These are phyloP conservation scores for Magnolia sinica DNA, from an alignment of 164 flowering plant species.

Conservation along the genomic window DNA sequence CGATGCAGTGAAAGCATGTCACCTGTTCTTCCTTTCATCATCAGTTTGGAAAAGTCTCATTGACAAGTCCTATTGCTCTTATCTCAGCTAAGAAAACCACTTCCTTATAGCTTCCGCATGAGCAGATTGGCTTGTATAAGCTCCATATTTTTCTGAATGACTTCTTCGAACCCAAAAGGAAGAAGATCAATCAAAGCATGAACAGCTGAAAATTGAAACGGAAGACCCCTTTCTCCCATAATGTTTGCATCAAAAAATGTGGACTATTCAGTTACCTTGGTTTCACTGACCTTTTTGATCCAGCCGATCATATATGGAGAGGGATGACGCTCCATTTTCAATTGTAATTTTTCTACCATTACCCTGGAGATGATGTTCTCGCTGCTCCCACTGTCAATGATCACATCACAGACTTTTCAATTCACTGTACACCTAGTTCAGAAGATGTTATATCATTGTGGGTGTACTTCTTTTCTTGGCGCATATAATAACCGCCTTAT, in stretches of 20 bases:
- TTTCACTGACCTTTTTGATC: too few relatives aligned
- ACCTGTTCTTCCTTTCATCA: constrained; percentile 1
- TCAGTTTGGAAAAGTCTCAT: constrained; percentile 25
- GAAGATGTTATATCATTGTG: too few relatives aligned
- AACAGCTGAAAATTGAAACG: constrained; percentile 46
- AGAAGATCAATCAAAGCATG: constrained; percentile 46
- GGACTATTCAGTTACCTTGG: neutral
- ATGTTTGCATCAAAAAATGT: constrained; percentile 27
- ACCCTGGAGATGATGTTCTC: too few relatives aligned
- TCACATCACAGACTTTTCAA: too few relatives aligned
- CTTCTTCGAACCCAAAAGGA: constrained; percentile 32
- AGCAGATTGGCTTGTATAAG: constrained; percentile 12
- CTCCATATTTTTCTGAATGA: constrained; percentile 20
- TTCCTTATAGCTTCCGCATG: constrained; percentile 26
- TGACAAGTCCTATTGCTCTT: constrained; percentile 46
- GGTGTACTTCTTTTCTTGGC: too few relatives aligned
- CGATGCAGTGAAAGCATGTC: neutral
- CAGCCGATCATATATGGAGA: too few relatives aligned
- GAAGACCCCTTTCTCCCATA: constrained; percentile 23
- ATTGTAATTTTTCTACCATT: too few relatives aligned
- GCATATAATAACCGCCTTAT: too few relatives aligned
- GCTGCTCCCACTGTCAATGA: too few relatives aligned
- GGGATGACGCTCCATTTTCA: too few relatives aligned
- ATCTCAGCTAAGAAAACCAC: constrained; percentile 53
- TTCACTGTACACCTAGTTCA: too few relatives aligned